Conservation (phyloP, 1,284 basidiomycete species). For the Rhizoctonia solani region DNA sequence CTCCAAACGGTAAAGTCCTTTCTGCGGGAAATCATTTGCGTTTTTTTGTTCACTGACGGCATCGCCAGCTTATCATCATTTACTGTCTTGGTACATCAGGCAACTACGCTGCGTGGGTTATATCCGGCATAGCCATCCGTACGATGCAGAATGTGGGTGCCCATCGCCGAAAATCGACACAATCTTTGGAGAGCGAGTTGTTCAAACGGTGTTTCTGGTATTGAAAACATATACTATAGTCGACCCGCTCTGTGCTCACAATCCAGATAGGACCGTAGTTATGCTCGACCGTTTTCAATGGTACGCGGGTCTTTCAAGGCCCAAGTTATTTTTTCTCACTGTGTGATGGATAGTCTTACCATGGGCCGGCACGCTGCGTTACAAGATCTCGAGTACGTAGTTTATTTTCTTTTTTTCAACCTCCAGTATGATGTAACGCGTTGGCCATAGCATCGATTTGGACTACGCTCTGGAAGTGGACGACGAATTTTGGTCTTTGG, state of each 20-base stretch:
- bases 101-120: not conserved
- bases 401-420: not conserved
- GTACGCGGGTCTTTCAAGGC: not conserved
- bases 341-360: not conserved
- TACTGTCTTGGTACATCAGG: not conserved
- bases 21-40: not conserved
- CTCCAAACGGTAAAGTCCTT: not conserved
- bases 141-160: not conserved
- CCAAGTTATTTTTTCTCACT: not conserved
- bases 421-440: too few species aligned
- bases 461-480: not conserved
- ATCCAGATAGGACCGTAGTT: not conserved
- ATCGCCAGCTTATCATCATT: not conserved
- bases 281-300: not conserved
- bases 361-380: not conserved
- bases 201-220: slow-evolving; percentile 6
- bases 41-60: not conserved
- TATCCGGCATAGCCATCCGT: not conserved
- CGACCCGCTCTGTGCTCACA: not conserved
- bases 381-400: not conserved
- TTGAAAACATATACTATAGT: not conserved
- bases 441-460: not conserved
- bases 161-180: not conserved
- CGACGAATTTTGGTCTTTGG: slow-evolving; percentile 5
- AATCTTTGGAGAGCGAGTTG: not conserved